phyloP scores from a whole-genome alignment of 1,139 yeast genomes.

The Candida tropicalis region DNA sequence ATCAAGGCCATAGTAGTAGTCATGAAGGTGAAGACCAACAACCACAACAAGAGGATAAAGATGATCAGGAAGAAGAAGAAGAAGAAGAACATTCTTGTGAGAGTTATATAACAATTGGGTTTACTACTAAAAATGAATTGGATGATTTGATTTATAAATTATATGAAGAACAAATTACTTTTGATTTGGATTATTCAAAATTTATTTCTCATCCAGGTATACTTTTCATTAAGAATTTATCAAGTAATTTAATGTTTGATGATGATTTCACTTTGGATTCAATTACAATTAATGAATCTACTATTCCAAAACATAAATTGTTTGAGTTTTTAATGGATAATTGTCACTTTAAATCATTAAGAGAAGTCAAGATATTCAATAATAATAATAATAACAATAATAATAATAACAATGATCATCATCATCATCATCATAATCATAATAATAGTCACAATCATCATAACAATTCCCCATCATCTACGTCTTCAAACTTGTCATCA shows the following conservation, averaged over 20 bases:
- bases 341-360: constrained; percentile 29
- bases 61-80: neutral
- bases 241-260: constrained; percentile 18
- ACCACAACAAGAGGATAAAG: neutral
- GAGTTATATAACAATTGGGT: constrained; percentile 12
- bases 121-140: constrained; percentile 13
- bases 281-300: constrained; percentile 9
- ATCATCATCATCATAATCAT: constrained; percentile 12
- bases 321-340: constrained; percentile 28
- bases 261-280: constrained; percentile 6
- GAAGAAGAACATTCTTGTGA: neutral
- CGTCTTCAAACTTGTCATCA: constrained; percentile 5
- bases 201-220: constrained; percentile 69
- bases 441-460: too few relatives aligned
- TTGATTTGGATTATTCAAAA: constrained; percentile 32
- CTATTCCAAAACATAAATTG: constrained; percentile 18
- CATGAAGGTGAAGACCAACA: neutral
- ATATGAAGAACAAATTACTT: constrained; percentile 11
- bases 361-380: constrained; percentile 33
- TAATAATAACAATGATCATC: neutral
- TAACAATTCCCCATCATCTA: neutral
- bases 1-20: neutral
- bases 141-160: constrained; percentile 16
- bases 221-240: constrained; percentile 55
- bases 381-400: constrained; percentile 9